phyloP scores from a whole-genome alignment of 2,329 filamentous ascomycete species.

The Calonectria crousiana region DNA sequence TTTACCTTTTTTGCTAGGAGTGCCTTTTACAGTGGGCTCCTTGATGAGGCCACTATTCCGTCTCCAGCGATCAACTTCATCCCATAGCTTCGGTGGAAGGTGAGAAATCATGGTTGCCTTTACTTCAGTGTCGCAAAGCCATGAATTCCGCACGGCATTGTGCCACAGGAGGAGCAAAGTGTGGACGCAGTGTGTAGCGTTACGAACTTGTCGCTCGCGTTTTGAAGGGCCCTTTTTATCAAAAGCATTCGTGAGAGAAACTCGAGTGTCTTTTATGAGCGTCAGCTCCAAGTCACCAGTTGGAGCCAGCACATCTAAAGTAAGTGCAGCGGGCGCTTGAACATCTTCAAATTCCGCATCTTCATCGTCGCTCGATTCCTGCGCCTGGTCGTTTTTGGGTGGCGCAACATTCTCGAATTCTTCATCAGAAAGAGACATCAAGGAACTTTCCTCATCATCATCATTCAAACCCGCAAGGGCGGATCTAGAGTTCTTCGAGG shows the following conservation, averaged over 20 bases:
- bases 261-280: slow-evolving; percentile 68
- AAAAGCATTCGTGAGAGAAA: slow-evolving; percentile 71
- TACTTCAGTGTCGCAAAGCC: slow-evolving; percentile 82
- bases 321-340: slow-evolving; percentile 70
- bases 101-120: slow-evolving; percentile 83
- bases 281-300: slow-evolving; percentile 82
- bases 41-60: slow-evolving; percentile 74
- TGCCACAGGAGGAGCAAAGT: slow-evolving; percentile 91
- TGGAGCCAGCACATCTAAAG: slow-evolving; percentile 60
- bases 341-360: slow-evolving; percentile 73
- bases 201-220: slow-evolving; percentile 82
- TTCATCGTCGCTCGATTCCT: slow-evolving; percentile 49
- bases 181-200: slow-evolving; percentile 87
- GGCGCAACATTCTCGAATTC: slow-evolving; percentile 64
- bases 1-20: slow-evolving; percentile 53
- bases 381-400: slow-evolving; percentile 55
- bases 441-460: slow-evolving; percentile 58
- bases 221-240: slow-evolving; percentile 89
- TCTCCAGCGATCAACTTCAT: slow-evolving; percentile 81
- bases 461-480: slow-evolving; percentile 58
- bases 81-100: slow-evolving; percentile 74
- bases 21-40: slow-evolving; percentile 46
- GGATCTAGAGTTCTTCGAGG: slow-evolving; percentile 57
- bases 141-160: slow-evolving; percentile 86
- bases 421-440: slow-evolving; percentile 67